Base-by-base conservation (phyloP, 2,329 filamentous ascomycete genomes). In the Harringtonia aguacate region DNA sequence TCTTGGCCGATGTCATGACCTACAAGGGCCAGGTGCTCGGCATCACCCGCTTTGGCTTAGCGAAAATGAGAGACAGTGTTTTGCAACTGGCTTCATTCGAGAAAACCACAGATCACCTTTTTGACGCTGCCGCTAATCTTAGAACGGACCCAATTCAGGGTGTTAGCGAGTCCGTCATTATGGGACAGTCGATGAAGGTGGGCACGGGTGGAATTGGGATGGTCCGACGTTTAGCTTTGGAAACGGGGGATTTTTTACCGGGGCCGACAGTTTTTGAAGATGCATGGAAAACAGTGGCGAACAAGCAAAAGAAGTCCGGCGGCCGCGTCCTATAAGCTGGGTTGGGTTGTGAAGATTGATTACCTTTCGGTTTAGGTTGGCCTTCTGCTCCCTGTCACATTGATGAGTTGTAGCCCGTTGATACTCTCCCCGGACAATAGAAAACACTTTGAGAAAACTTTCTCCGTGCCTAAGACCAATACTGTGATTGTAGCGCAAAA, bases 1-100 rank as follows among this genome's bases (percentile, higher is more conserved):
- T 98, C 17, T 77, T 98, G 2, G 90, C 92, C 13, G 92, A 97
- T 57, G 89, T 95, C 43, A 98, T 98, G 92, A 97, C 92, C 1
- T 97, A 90, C 73, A 97, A 95, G 68, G 92, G 92, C 39, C 90
- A 97, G 54, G 86, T 98, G 0, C 75, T 95, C 18, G 92, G 92
- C 41, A 98, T 98, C 59, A 98, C 92, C 2, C 83, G 92, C 28
- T 97, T 97, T 62, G 92, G 92, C 41, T 72, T 98, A 20, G 86
- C 88, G 45, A 97, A 97, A 71, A 97, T 95, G 84, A 75, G 92
- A 41, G 92, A 98, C 61, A 86, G 79, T 15, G 90, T 97, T 13
- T 68, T 98, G 45, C 92, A 98, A 63, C 74, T 98, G 14, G 92
- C 92, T 0, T 90, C 84, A 17, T 98, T 98, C 58, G 92, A 98